Percentiles rank a stretch among this genome's conserved stretches.
Evolutionary conservation across 768 basidiomycete genomes (phyloP).

Genomic region (Gymnopilus dilepis): DNA sequence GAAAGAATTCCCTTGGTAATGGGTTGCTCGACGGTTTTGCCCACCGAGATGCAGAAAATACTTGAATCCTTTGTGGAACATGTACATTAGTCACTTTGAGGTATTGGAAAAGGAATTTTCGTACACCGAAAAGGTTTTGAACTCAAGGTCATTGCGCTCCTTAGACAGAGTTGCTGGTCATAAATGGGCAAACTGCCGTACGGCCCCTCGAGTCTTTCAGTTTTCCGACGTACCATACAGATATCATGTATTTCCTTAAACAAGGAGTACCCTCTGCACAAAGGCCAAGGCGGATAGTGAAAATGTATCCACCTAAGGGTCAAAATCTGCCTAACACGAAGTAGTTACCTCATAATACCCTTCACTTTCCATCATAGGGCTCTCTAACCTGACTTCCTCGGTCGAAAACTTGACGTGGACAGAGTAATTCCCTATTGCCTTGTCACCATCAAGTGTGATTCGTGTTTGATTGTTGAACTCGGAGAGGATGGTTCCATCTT

Average conservation of each 20-base stretch:
- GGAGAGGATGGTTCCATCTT: slow-evolving; percentile 48
- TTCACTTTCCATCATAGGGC: slow-evolving; percentile 3
- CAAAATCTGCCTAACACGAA: background rate
- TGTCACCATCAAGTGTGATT: slow-evolving; percentile 42
- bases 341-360: background rate
- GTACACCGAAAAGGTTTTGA: too few species aligned
- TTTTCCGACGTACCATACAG: too few species aligned
- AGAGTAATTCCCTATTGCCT: slow-evolving; percentile 47
- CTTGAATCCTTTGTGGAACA: background rate
- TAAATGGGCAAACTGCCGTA: too few species aligned
- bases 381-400: slow-evolving; percentile 53
- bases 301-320: background rate
- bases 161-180: too few species aligned
- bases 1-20: slow-evolving; percentile 39
- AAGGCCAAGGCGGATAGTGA: too few species aligned
- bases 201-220: too few species aligned
- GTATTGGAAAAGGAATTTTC: background rate
- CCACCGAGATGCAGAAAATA: background rate
- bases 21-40: background rate
- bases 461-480: slow-evolving; percentile 56
- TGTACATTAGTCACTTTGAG: background rate
- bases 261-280: too few species aligned
- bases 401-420: slow-evolving; percentile 57
- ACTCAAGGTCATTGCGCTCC: too few species aligned
- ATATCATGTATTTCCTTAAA: too few species aligned